Evolutionary conservation across 139 green algal species (phyloP).

Genomic region (Micractinium conductrix): DNA sequence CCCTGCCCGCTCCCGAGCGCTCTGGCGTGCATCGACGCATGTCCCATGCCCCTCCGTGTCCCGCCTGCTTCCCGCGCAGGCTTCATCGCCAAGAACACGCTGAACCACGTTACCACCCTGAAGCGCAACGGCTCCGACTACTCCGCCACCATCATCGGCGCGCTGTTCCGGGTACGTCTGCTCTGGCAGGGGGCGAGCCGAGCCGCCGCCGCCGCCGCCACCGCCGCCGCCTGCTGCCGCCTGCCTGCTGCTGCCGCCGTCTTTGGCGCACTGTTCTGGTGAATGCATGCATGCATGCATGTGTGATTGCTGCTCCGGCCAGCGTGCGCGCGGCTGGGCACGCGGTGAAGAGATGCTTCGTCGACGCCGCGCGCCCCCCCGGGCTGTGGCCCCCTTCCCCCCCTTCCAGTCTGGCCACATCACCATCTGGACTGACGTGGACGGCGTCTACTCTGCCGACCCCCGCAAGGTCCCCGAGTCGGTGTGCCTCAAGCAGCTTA

Average conservation of each 20-base stretch:
- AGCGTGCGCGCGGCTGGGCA: no score
- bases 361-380: no score
- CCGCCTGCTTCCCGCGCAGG: conserved; percentile 59
- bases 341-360: no score
- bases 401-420: conserved; percentile 63
- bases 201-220: no score
- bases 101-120: conserved; percentile 78
- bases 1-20: background rate
- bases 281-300: no score
- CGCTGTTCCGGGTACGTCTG: conserved; percentile 69
- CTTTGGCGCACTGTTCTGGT: background rate
- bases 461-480: conserved; percentile 90
- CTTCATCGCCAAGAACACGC: conserved; percentile 90
- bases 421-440: conserved; percentile 99
- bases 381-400: no score
- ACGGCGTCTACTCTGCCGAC: conserved; percentile 96
- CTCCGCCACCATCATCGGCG: conserved; percentile 93
- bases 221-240: no score
- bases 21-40: no score
- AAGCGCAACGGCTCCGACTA: conserved; percentile 95
- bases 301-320: no score
- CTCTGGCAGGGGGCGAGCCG: no score
- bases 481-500: conserved; percentile 69
- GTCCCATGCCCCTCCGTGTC: background rate
- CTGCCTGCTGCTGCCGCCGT: background rate